Conservation (phyloP, 192 early-diverging fungal genomes). For the Coemansia brasiliensis region DNA sequence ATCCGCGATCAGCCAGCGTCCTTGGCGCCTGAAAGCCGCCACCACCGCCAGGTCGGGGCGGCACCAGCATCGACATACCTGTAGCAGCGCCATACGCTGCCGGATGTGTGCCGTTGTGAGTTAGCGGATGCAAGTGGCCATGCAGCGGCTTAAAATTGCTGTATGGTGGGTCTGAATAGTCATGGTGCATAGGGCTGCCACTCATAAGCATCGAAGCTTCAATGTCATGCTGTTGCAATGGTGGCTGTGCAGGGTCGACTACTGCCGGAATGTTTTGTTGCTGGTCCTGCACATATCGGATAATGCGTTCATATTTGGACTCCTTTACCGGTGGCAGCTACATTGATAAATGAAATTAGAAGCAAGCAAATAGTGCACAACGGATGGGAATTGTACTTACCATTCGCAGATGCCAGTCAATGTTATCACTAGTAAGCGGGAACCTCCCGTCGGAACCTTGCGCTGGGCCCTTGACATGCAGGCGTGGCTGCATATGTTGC, state of each 20-base stretch:
- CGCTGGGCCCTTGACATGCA: conserved; percentile 39
- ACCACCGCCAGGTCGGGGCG: conserved; percentile 8
- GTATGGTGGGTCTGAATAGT: conserved; percentile 22
- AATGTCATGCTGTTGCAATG: conserved; percentile 28
- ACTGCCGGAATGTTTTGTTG: conserved; percentile 45
- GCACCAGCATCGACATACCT: conserved; percentile 5
- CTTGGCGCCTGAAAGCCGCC: not conserved
- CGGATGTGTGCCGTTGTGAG: conserved; percentile 3
- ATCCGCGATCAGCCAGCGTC: too few species aligned
- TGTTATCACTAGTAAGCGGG: conserved; percentile 37
- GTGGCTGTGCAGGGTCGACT: conserved; percentile 18
- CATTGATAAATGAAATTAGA: not conserved
- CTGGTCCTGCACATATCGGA: conserved; percentile 52
- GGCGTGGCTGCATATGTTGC: conserved; percentile 42
- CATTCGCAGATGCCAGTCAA: conserved; percentile 54
- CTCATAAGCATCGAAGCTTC: conserved; percentile 44
- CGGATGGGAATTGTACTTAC: conserved; percentile 22
- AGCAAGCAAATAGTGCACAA: not conserved
- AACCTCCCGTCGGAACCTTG: conserved; percentile 38
- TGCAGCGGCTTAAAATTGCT: conserved; percentile 12
- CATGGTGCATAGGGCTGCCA: conserved; percentile 27
- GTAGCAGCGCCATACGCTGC: conserved; percentile 5
- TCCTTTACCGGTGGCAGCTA: conserved; percentile 56
- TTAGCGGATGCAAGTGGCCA: conserved; percentile 9
- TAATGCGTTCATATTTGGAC: conserved; percentile 55